Conservation (phyloP, 2,329 filamentous ascomycete genomes). For the Nemania serpens region DNA sequence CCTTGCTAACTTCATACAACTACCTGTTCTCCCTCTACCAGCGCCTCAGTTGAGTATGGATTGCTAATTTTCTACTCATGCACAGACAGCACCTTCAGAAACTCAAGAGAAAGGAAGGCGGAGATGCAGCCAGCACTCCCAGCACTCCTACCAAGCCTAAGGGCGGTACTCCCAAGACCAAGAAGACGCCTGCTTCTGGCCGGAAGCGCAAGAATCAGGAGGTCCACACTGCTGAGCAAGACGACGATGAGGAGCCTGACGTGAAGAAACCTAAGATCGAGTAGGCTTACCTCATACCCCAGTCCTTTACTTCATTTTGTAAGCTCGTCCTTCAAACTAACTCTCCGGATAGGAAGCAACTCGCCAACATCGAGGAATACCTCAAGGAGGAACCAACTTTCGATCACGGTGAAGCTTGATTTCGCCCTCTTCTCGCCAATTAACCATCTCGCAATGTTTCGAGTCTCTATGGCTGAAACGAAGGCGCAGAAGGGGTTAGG, state of each 20-base stretch:
- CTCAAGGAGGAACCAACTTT: background rate
- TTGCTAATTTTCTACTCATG: slow-evolving; percentile 20
- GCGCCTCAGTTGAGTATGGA: background rate
- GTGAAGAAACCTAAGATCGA: slow-evolving; percentile 23
- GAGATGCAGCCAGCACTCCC: background rate
- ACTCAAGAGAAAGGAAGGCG: slow-evolving; percentile 44
- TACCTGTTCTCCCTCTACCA: slow-evolving; percentile 27
- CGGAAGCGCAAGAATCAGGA: background rate
- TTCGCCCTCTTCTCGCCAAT: background rate
- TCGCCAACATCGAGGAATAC: background rate
- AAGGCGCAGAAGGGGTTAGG: background rate
- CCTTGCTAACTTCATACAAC: slow-evolving; percentile 6
- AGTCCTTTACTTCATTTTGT: background rate
- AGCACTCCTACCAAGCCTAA: slow-evolving; percentile 4
- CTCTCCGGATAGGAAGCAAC: background rate
- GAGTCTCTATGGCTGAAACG: background rate
- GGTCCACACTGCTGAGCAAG: background rate
- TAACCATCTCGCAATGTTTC: background rate
- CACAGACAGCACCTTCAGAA: slow-evolving; percentile 54
- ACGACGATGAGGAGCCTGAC: slow-evolving; percentile 8
- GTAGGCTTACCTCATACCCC: slow-evolving; percentile 13
- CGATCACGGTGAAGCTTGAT: background rate
- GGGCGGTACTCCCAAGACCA: background rate
- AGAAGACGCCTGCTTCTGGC: background rate
- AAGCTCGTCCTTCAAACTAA: background rate